Percentiles rank a stretch among this genome's conserved stretches.
phyloP scores from a whole-genome alignment of 2,329 filamentous ascomycete genomes.

The Zarea fungicola region DNA sequence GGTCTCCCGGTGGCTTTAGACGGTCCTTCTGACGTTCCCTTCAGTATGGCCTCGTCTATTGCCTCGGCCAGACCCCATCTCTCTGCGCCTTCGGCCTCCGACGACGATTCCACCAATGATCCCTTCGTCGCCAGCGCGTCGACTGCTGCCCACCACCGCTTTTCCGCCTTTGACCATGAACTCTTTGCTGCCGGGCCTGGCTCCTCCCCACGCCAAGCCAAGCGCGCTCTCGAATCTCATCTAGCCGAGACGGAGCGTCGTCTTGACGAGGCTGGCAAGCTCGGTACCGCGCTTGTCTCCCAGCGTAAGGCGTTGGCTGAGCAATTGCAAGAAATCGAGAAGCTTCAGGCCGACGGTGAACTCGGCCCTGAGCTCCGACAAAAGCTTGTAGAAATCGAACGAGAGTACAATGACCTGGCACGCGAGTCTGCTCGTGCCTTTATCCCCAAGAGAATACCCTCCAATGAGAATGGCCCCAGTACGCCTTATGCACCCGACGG shows the following conservation, averaged over 20 bases:
- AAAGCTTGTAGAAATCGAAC: slow-evolving; percentile 81
- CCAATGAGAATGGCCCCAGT: slow-evolving; percentile 52
- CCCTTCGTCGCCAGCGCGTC: slow-evolving; percentile 51
- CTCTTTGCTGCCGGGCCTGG: slow-evolving; percentile 71
- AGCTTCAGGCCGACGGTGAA: slow-evolving; percentile 68
- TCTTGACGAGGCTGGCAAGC: slow-evolving; percentile 82
- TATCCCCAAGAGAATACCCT: slow-evolving; percentile 73
- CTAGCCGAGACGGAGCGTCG: slow-evolving; percentile 87
- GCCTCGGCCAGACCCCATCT: slow-evolving; percentile 38
- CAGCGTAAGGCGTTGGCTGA: slow-evolving; percentile 81
- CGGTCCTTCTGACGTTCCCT: slow-evolving; percentile 10
- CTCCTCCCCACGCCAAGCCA: slow-evolving; percentile 79
- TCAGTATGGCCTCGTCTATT: slow-evolving; percentile 40
- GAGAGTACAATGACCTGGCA: slow-evolving; percentile 91
- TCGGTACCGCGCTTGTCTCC: slow-evolving; percentile 81
- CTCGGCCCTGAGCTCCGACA: slow-evolving; percentile 77
- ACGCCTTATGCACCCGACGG: slow-evolving; percentile 51
- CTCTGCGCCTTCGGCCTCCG: slow-evolving; percentile 30
- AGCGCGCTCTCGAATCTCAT: slow-evolving; percentile 83
- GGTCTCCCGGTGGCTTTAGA: slow-evolving; percentile 12
- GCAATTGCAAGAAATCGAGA: slow-evolving; percentile 77
- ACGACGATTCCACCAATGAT: slow-evolving; percentile 47
- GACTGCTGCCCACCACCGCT: slow-evolving; percentile 56
- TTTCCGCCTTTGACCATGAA: slow-evolving; percentile 77
- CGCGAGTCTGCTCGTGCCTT: slow-evolving; percentile 85